Percentiles rank a stretch among this genome's conserved stretches.
These are phyloP conservation scores for Plectosphaerella sp. DNA, from an alignment of 2,329 filamentous ascomycete genomes.

Conservation along the genomic window DNA sequence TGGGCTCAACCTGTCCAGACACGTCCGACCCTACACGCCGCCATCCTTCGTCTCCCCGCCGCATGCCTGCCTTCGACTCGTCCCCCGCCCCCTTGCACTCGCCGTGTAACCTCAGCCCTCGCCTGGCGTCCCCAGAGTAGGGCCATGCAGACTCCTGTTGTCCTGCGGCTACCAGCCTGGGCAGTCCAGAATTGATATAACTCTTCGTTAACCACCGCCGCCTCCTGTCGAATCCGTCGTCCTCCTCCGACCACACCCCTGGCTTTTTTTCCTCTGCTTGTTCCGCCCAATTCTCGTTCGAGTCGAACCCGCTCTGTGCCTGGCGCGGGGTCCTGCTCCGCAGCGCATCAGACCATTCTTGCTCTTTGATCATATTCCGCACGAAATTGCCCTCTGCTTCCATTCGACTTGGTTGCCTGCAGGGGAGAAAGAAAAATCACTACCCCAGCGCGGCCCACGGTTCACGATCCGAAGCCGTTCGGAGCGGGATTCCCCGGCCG, in stretches of 20 bases:
- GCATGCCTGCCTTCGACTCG: neutral
- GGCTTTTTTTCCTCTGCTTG: too few species aligned
- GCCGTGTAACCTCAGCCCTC: conserved; percentile 5
- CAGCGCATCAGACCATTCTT: too few species aligned
- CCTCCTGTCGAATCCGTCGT: too few species aligned
- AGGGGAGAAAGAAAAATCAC: too few species aligned
- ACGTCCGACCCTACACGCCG: too few species aligned
- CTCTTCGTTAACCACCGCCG: conserved; percentile 1
- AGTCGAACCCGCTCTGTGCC: neutral
- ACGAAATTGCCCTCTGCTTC: neutral
- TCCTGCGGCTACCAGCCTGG: conserved; percentile 5
- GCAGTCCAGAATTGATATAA: conserved; percentile 9
- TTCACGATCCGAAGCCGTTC: too few species aligned
- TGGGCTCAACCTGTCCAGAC: too few species aligned
- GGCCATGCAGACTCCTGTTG: conserved; percentile 6
- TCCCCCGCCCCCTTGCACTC: neutral
- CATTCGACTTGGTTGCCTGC: neutral
- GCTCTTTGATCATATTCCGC: neutral
- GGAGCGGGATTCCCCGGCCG: too few species aligned
- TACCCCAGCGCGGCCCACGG: neutral
- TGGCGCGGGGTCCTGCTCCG: too few species aligned
- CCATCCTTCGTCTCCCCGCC: neutral
- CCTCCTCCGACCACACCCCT: too few species aligned
- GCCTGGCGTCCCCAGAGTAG: neutral
- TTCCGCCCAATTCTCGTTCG: neutral